phyloP scores from a whole-genome alignment of 1,284 basidiomycete species.

The Microbotryum intermedium region DNA sequence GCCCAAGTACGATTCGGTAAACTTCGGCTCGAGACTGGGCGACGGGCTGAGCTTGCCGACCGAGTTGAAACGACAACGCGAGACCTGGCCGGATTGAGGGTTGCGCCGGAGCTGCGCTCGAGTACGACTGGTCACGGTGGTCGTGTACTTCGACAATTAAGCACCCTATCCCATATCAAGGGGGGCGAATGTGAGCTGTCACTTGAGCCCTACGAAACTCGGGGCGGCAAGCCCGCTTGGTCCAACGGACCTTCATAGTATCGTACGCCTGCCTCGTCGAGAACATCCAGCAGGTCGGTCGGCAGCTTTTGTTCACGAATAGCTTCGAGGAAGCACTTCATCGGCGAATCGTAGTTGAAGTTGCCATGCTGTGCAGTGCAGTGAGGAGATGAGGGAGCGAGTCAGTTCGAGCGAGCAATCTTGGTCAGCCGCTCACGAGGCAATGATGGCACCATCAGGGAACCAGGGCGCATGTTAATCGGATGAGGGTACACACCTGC shows the following conservation, averaged over 20 bases:
- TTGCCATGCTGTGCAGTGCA: constrained; percentile 21
- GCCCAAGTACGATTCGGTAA: constrained; percentile 33
- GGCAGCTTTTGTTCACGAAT: constrained; percentile 34
- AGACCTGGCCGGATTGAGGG: constrained; percentile 6
- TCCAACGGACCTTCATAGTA: constrained; percentile 30
- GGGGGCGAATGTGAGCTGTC: neutral
- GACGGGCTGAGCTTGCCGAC: constrained; percentile 8
- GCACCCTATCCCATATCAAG: constrained; percentile 18
- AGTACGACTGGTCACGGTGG: constrained; percentile 21
- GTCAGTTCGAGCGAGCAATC: too few relatives aligned
- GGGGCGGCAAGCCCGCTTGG: too few relatives aligned
- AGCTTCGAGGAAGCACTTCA: constrained; percentile 33
- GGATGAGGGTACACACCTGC: constrained; percentile 15
- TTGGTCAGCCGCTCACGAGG: neutral
- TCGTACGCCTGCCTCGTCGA: constrained; percentile 30
- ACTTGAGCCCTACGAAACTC: neutral
- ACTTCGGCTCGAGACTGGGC: constrained; percentile 21
- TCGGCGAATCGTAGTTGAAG: constrained; percentile 28
- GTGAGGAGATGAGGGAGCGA: neutral
- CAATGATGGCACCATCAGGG: constrained; percentile 15
- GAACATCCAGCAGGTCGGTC: constrained; percentile 32
- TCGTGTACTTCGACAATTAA: constrained; percentile 36
- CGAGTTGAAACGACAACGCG: constrained; percentile 15
- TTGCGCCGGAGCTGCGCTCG: constrained; percentile 1
- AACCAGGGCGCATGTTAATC: neutral